A percentile compares a stretch with the other conserved stretches of the same genome.
Conservation (phyloP, 371 early-diverging fungal species). For the Amoeboaphelidium protococcarum region DNA sequence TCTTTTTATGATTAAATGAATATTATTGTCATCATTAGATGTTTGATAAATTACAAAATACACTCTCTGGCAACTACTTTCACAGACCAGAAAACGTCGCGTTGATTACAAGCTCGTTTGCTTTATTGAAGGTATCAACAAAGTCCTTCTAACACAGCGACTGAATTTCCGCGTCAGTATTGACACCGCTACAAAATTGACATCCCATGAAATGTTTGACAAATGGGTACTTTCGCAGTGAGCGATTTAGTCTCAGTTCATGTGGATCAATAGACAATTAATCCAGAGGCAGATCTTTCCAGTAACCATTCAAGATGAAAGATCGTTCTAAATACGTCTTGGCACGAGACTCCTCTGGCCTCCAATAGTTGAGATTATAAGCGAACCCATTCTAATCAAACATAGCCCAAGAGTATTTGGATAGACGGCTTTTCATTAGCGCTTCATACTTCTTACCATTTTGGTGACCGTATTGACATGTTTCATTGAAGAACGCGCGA, state of each 20-base stretch:
- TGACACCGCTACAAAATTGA: not conserved
- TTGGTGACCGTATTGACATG: not conserved
- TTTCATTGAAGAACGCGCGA: not conserved
- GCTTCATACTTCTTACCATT: not conserved
- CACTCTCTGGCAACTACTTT: no score
- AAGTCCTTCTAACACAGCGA: no score
- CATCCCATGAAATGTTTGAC: not conserved
- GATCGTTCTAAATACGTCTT: not conserved
- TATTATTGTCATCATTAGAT: no score
- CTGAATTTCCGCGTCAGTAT: not conserved
- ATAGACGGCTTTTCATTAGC: not conserved
- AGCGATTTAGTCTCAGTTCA: not conserved
- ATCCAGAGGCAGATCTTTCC: not conserved
- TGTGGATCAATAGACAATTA: not conserved
- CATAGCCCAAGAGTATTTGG: not conserved
- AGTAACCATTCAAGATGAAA: not conserved
- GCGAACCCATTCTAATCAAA: not conserved
- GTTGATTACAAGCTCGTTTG: no score
- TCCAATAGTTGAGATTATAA: not conserved
- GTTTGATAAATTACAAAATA: no score
- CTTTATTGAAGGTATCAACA: no score
- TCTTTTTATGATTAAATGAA: no score
- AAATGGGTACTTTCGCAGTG: no score
- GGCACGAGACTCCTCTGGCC: not conserved
- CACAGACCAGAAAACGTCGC: no score